Evolutionary conservation across 352 stramenopile species (phyloP), one percentile per base, ranked within the genome.

Genomic region (Phytophthora nicotianae): DNA sequence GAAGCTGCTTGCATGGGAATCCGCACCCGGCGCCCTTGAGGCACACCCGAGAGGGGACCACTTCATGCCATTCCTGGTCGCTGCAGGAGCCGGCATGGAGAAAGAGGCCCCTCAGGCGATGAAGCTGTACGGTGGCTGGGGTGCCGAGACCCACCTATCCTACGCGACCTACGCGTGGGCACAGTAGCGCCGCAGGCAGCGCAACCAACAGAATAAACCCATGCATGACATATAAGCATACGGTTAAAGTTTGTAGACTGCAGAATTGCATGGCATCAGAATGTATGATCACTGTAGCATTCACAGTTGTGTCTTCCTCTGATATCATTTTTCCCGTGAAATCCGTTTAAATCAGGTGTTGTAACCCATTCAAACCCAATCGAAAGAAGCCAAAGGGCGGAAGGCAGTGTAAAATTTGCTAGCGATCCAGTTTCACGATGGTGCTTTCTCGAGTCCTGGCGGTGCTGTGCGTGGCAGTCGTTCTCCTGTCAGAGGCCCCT

Each of bases 11-110:
- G 45, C 64, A 19, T 89, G 80, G 80, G 55, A 75, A 14, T 49
- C 37, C 21, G 78, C 77, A 13, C 72, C 77, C 6, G 68, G 59
- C 7, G 79, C 79, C 0, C 58, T 58, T 0, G 53, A 78, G 29
- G 62, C 72, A 3, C 78, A 87, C 33, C 76, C 68, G 2, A 67
- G 72, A 9, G 46, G 76, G 0, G 81, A 90, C 27, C 77, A 88
- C 56, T 75, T 90, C 46, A 78, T 86, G 62, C 77, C 79, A 29
- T 82, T 90, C 21, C 26, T 86, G 4, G 65, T 90, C 27, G 63
- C 72, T 2, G 75, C 81, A 0, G 81, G 74, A n/a, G 72, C 79
- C 1, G 81, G 76, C 5, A 77, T 90, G 51, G 78, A 88, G 45
- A 58, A 77, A 37, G 62, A 50, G 20, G n/a, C 8, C 0, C 43